These are phyloP conservation scores for Thyridium curvatum DNA, from an alignment of 2,329 filamentous ascomycete genomes.

Conservation along the genomic window DNA sequence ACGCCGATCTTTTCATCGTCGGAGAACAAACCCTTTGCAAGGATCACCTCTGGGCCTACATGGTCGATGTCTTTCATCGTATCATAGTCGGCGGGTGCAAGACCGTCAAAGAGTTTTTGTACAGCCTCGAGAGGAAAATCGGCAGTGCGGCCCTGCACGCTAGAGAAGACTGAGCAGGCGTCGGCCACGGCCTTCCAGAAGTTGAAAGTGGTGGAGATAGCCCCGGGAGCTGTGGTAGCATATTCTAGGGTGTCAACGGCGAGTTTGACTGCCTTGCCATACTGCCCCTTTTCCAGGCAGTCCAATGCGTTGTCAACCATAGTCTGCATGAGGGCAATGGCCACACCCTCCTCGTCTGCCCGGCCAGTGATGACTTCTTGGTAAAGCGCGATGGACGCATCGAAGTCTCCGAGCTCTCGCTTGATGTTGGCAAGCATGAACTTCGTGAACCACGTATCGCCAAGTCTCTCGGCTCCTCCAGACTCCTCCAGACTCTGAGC, in stretches of 20 bases:
- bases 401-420: slow-evolving; percentile 83
- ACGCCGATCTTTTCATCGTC: slow-evolving; percentile 40
- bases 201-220: slow-evolving; percentile 72
- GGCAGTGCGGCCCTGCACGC: slow-evolving; percentile 60
- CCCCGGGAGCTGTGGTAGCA: slow-evolving; percentile 54
- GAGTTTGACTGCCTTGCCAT: slow-evolving; percentile 72
- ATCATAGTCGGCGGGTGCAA: slow-evolving; percentile 42
- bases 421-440: slow-evolving; percentile 97
- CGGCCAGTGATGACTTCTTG: slow-evolving; percentile 62
- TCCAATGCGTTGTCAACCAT: slow-evolving; percentile 75
- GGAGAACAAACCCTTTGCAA: slow-evolving; percentile 35
- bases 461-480: slow-evolving; percentile 40
- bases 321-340: slow-evolving; percentile 82
- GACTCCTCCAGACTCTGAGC: slow-evolving; percentile 69
- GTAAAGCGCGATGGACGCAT: slow-evolving; percentile 75
- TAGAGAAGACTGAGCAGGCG: slow-evolving; percentile 78
- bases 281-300: slow-evolving; percentile 75
- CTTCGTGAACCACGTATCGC: slow-evolving; percentile 87
- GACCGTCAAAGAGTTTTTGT: slow-evolving; percentile 33
- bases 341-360: slow-evolving; percentile 75
- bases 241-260: slow-evolving; percentile 64
- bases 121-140: slow-evolving; percentile 58
- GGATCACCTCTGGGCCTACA: slow-evolving; percentile 37
- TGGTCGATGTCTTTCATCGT: slow-evolving; percentile 65
- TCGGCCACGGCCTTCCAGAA: slow-evolving; percentile 92